Evolutionary conservation across 2,329 filamentous ascomycete genomes (phyloP), one percentile per base, ranked within the genome.

Genomic region (Chaetomiaceae sp.): DNA sequence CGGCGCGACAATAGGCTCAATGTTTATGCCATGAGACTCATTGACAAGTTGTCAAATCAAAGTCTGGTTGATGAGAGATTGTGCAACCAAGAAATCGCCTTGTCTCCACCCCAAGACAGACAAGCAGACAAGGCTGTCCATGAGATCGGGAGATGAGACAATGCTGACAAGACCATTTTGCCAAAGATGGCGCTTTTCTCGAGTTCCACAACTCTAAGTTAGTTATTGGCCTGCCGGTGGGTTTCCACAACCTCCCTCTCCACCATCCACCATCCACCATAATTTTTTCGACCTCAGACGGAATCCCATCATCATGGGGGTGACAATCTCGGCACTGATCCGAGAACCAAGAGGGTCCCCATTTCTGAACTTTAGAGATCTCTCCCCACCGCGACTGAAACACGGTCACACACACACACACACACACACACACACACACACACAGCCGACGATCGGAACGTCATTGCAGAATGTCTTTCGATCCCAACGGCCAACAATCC

Each of bases 271-370:
- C 25, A 27, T 27, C 33, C 41, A 23, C 41, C 25, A 11, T 18
- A 25, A 36, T 11, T 43, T 30, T 33, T 10, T 21, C 7, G 32
- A 29, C 38, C 14, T 30, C 16, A 13, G 27, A n/a, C n/a, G n/a
- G n/a, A 41, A 29, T 18, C 23, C 27, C 25, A 51, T 33, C 32
- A 21, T 42, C n/a, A n/a, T n/a, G n/a, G 32, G 29, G 36, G 43
- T 9, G 11, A 47, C 27, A 52, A 51, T 55, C 27, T 55, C 53
- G 53, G 53, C 48, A 55, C 20, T 37, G 48, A 52, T 47, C 53
- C 53, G 53, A 55, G 33, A 32, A 10, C 8, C 32, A n/a, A 10
- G 11, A 51, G 13, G 32, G 16, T n/a, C 23, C 23, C 25, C 32
- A 6, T 42, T 25, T n/a, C n/a, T n/a, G n/a, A n/a, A 10, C 10